These are phyloP conservation scores for Aspergillus viridinutans DNA, from an alignment of 2,329 filamentous ascomycete genomes.

Conservation along the genomic window DNA sequence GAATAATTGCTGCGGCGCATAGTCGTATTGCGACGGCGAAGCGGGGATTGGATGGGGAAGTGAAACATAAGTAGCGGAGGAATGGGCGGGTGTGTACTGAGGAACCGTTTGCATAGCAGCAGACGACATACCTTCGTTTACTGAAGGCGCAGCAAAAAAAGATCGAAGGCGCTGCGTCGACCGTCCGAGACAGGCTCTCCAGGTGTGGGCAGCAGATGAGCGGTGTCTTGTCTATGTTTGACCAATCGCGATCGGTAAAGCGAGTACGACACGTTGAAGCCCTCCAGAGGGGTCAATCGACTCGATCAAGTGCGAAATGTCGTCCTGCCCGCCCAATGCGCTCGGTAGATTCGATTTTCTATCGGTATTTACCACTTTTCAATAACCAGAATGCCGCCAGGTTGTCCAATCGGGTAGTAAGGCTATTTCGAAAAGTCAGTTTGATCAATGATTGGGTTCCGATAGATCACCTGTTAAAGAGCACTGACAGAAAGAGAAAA, in stretches of 20 bases:
- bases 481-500: background rate
- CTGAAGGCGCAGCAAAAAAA: constrained; percentile 19
- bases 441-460: background rate
- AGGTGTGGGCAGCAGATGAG: constrained; percentile 11
- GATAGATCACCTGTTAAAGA: background rate
- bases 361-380: background rate
- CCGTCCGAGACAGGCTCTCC: constrained; percentile 21
- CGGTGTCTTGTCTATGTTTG: constrained; percentile 10
- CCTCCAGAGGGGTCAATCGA: constrained; percentile 14
- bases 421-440: background rate
- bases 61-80: constrained; percentile 26
- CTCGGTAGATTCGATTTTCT: background rate
- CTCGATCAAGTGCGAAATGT: background rate
- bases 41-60: constrained; percentile 40
- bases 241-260: constrained; percentile 23
- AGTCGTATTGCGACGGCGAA: constrained; percentile 49
- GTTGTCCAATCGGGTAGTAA: background rate
- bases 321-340: background rate
- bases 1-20: constrained; percentile 46
- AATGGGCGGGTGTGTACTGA: constrained; percentile 50
- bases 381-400: background rate
- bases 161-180: constrained; percentile 19
- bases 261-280: constrained; percentile 18
- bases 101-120: constrained; percentile 60
- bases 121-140: constrained; percentile 55